Conservation (phyloP, 2,329 filamentous ascomycete species). For the Ophiostoma perfectum region DNA sequence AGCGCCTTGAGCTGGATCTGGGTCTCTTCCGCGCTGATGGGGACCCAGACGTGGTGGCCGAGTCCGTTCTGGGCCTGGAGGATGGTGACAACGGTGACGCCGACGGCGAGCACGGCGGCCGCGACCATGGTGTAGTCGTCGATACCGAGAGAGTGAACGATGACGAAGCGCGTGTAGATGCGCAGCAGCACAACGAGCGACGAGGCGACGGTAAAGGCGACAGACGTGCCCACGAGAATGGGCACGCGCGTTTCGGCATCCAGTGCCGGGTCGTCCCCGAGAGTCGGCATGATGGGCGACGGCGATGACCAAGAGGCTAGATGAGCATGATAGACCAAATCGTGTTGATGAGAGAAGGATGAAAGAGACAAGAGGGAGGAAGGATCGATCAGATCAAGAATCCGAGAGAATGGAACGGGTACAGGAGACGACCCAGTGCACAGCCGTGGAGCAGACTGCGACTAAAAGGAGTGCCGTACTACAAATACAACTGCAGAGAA, state of each 20-base stretch:
- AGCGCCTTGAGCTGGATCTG: conserved; percentile 31
- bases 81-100: conserved; percentile 26
- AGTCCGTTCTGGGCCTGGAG: conserved; percentile 30
- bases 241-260: conserved; percentile 30
- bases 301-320: background rate
- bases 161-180: conserved; percentile 30
- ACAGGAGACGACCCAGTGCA: no score
- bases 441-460: no score
- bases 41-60: conserved; percentile 29
- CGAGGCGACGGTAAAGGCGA: conserved; percentile 29
- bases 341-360: background rate
- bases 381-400: background rate
- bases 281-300: conserved; percentile 13
- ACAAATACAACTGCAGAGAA: background rate
- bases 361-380: background rate
- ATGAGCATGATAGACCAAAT: background rate
- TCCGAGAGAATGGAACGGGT: background rate
- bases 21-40: conserved; percentile 24
- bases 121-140: conserved; percentile 31
- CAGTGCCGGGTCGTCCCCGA: conserved; percentile 27
- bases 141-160: conserved; percentile 29
- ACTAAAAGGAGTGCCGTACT: no score
- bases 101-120: conserved; percentile 29
- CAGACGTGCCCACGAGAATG: conserved; percentile 29
- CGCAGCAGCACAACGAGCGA: conserved; percentile 29